These are phyloP conservation scores for Trapa incisa DNA, from an alignment of 345 rosid species.

Conservation along the genomic window DNA sequence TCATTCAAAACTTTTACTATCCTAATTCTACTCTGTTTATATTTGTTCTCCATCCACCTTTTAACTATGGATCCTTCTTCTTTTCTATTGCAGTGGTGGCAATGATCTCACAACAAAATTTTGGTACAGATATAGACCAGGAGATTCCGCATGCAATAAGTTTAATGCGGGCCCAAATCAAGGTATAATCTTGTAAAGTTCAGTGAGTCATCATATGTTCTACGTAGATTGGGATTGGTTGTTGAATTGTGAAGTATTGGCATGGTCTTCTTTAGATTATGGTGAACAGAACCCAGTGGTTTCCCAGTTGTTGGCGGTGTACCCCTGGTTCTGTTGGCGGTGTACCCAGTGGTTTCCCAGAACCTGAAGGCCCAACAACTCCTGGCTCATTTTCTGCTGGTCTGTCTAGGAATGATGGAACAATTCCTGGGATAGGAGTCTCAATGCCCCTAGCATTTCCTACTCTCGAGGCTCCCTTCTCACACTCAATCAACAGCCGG, in stretches of 20 bases:
- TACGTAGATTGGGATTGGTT: not conserved
- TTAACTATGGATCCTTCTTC: constrained; percentile 8
- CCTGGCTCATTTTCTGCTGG: constrained; percentile 86
- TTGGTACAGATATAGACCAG: constrained; percentile 98
- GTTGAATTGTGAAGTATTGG: not conserved
- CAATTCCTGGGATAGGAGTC: constrained; percentile 88
- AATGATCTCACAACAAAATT: constrained; percentile 88
- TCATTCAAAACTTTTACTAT: not conserved
- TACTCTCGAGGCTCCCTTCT: constrained; percentile 73
- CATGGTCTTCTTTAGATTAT: not conserved
- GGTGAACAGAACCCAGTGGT: not conserved
- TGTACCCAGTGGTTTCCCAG: constrained; percentile 54
- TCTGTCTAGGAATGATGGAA: constrained; percentile 74
- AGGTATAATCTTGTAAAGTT: not conserved
- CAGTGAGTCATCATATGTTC: not conserved
- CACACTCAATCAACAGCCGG: constrained; percentile 55
- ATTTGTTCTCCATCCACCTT: constrained; percentile 4
- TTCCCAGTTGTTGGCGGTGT: constrained; percentile 59
- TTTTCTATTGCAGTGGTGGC: constrained; percentile 75
- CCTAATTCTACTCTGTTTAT: not conserved
- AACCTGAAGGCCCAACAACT: constrained; percentile 56
- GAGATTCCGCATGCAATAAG: constrained; percentile 80
- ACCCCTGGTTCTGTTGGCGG: constrained; percentile 57
- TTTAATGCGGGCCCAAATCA: constrained; percentile 16
- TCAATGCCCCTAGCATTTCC: constrained; percentile 62